phyloP scores from a whole-genome alignment of 2,329 filamentous ascomycete species.

The Scedosporium boydii region DNA sequence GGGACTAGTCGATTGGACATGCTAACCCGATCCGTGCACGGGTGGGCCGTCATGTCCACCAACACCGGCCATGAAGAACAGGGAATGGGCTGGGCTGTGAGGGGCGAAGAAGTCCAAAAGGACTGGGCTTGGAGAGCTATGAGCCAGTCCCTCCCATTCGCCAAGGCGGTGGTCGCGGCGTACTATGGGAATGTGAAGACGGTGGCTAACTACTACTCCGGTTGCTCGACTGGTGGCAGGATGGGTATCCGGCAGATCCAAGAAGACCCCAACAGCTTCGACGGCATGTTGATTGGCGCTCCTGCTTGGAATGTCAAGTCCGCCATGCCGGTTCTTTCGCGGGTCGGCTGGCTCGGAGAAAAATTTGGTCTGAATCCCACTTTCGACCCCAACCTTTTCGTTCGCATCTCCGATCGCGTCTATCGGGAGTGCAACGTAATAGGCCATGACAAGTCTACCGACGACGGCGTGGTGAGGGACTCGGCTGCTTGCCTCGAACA shows the following conservation, averaged over 20 bases:
- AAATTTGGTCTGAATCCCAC: constrained; percentile 16
- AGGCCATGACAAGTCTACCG: constrained; percentile 35
- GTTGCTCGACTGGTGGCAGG: constrained; percentile 41
- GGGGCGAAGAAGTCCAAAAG: background rate
- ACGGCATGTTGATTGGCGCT: constrained; percentile 34
- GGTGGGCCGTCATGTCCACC: constrained; percentile 14
- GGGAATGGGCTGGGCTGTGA: background rate
- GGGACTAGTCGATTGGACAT: constrained; percentile 22
- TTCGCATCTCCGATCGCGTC: constrained; percentile 27
- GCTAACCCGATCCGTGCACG: constrained; percentile 8
- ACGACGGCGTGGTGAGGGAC: constrained; percentile 35
- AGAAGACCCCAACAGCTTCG: constrained; percentile 38
- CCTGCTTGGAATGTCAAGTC: constrained; percentile 31
- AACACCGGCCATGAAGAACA: constrained; percentile 12
- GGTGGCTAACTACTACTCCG: constrained; percentile 29
- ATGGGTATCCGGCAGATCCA: constrained; percentile 36
- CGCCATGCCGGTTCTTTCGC: constrained; percentile 19
- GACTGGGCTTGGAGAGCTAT: constrained; percentile 1
- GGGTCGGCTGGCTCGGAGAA: constrained; percentile 19
- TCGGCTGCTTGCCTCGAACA: constrained; percentile 27
- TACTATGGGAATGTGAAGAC: constrained; percentile 34
- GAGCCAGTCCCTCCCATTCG: constrained; percentile 17
- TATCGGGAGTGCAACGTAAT: constrained; percentile 35
- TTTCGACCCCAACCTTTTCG: constrained; percentile 17
- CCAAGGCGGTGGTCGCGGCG: constrained; percentile 34